A percentile compares a stretch with the other conserved stretches of the same genome.
Conservation (phyloP, 164 flowering plant species). For the Tinospora cordifolia region DNA sequence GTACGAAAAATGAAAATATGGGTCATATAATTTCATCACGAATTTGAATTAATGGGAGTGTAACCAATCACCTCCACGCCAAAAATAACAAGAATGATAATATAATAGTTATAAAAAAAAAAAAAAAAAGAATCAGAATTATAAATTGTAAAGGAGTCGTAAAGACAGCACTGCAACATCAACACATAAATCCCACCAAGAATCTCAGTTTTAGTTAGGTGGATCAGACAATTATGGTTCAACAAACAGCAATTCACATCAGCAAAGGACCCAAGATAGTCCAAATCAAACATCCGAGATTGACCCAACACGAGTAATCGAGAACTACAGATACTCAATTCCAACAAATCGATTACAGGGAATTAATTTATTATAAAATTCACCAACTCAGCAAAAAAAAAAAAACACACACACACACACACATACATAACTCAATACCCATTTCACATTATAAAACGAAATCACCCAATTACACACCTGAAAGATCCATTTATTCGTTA, state of each 20-base stretch:
- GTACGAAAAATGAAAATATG: neutral
- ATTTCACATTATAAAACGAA: neutral
- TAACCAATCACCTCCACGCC: neutral
- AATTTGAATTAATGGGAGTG: neutral
- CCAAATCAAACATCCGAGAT: neutral
- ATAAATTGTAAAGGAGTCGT: no score
- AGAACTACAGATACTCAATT: neutral
- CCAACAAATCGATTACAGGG: neutral
- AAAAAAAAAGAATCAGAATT: no score
- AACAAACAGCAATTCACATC: neutral
- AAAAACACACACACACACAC: neutral
- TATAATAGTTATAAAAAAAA: no score
- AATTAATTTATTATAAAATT: neutral
- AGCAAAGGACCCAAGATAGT: neutral
- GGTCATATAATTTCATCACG: neutral
- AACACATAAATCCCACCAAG: neutral
- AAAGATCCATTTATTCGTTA: conserved; percentile 99
- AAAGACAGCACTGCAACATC: neutral
- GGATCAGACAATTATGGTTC: neutral
- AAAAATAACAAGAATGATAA: no score
- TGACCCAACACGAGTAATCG: neutral
- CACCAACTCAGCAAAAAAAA: neutral
- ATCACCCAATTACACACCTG: conserved; percentile 44
- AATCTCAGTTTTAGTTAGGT: neutral
- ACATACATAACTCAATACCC: neutral